Evolutionary conservation across 2,329 filamentous ascomycete genomes (phyloP).

Genomic region (Kalmusia sp.): DNA sequence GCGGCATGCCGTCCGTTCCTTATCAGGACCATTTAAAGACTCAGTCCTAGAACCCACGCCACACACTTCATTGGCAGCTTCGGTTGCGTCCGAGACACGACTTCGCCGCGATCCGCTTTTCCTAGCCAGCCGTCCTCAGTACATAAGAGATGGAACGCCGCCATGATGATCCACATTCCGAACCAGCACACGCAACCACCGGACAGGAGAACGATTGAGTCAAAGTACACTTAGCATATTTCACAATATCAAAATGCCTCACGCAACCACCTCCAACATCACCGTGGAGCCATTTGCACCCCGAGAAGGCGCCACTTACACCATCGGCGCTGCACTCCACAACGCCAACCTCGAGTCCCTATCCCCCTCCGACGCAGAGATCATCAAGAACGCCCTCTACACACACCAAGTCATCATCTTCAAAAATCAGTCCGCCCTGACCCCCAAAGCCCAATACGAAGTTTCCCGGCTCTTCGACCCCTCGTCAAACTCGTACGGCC

Average conservation of each 20-base stretch:
- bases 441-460: slow-evolving; percentile 75
- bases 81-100: neutral
- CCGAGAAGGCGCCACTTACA: slow-evolving; percentile 29
- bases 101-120: neutral
- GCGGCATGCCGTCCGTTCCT: slow-evolving; percentile 8
- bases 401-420: slow-evolving; percentile 73
- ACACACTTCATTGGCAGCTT: neutral
- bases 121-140: too few relatives aligned
- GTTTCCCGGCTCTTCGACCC: slow-evolving; percentile 79
- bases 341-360: slow-evolving; percentile 68
- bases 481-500: slow-evolving; percentile 69
- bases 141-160: neutral
- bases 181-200: neutral
- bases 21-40: neutral
- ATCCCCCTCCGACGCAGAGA: slow-evolving; percentile 68
- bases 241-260: slow-evolving; percentile 24
- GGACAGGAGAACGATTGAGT: neutral
- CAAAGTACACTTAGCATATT: neutral
- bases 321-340: slow-evolving; percentile 68
- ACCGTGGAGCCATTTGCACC: slow-evolving; percentile 24
- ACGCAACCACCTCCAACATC: slow-evolving; percentile 26
- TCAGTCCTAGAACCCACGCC: neutral
- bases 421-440: slow-evolving; percentile 69
- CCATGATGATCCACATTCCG: neutral
- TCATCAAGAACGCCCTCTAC: slow-evolving; percentile 72